Percentiles rank a stretch among this genome's conserved stretches.
phyloP scores from a whole-genome alignment of 2,329 filamentous ascomycete species.

The Ophiocordyceps robertsii region DNA sequence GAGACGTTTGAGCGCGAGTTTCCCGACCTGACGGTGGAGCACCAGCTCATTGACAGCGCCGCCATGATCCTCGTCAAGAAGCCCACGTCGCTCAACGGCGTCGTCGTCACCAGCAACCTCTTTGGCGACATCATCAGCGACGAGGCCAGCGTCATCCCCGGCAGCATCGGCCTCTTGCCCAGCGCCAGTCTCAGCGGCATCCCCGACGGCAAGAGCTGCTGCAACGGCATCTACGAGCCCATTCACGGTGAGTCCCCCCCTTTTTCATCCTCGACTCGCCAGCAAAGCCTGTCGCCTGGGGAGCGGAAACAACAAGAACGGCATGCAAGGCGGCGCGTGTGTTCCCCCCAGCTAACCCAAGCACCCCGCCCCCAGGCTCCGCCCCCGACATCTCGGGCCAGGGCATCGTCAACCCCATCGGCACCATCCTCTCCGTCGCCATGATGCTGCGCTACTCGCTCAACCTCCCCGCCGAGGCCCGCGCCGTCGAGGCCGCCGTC shows the following conservation, averaged over 20 bases:
- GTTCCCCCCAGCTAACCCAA: no score
- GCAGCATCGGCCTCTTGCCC: slow-evolving; percentile 75
- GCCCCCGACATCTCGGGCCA: slow-evolving; percentile 89
- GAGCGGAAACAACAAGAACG: not conserved
- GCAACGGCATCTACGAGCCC: slow-evolving; percentile 94
- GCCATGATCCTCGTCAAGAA: slow-evolving; percentile 98
- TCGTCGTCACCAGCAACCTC: slow-evolving; percentile 85
- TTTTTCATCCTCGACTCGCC: not conserved
- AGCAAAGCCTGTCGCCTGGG: not conserved
- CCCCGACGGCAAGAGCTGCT: slow-evolving; percentile 70
- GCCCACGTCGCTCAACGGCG: slow-evolving; percentile 73
- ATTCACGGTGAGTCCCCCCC: slow-evolving; percentile 60
- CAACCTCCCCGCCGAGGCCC: slow-evolving; percentile 61
- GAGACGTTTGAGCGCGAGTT: slow-evolving; percentile 84
- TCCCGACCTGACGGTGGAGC: slow-evolving; percentile 68
- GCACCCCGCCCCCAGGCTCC: slow-evolving; percentile 41
- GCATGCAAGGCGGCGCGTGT: not conserved
- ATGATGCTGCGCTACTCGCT: slow-evolving; percentile 97
- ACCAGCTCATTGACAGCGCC: slow-evolving; percentile 92
- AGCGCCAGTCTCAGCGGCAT: slow-evolving; percentile 78
- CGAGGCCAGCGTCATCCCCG: slow-evolving; percentile 88
- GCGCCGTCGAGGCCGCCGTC: slow-evolving; percentile 70
- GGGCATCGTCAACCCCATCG: slow-evolving; percentile 74
- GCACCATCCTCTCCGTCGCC: slow-evolving; percentile 79
- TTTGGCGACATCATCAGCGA: slow-evolving; percentile 96